Evolutionary conservation across 176 grass and related monocot species (phyloP).

Genomic region (Eragrostis curvula): DNA sequence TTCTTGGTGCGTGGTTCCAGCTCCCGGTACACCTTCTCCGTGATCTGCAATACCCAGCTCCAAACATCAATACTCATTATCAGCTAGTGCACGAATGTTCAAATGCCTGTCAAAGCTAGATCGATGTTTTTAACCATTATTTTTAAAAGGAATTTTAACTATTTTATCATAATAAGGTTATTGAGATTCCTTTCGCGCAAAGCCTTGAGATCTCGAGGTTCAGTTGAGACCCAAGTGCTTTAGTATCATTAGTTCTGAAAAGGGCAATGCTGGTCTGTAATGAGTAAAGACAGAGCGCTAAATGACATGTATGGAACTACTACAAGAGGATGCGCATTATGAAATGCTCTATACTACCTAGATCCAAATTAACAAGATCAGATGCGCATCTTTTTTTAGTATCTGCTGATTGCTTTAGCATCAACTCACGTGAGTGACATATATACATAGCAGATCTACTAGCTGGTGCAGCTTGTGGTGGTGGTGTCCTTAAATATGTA

Average conservation of each 20-base stretch:
- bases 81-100: not conserved
- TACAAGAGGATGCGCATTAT: not conserved
- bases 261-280: not conserved
- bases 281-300: not conserved
- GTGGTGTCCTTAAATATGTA: not conserved
- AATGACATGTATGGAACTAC: not conserved
- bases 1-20: slow-evolving; percentile 53
- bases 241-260: not conserved
- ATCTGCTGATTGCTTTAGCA: not conserved
- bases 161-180: not conserved
- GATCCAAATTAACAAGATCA: not conserved
- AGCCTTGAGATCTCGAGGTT: too few relatives aligned
- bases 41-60: slow-evolving; percentile 51
- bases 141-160: too few relatives aligned
- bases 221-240: too few relatives aligned
- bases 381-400: slow-evolving; percentile 4
- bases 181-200: not conserved
- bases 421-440: slow-evolving; percentile 10
- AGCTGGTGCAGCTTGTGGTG: not conserved
- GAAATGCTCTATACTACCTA: not conserved
- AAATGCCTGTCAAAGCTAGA: not conserved
- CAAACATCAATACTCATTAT: not conserved
- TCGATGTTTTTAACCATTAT: too few relatives aligned
- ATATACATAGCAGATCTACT: not conserved
- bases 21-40: slow-evolving; percentile 62